A percentile compares a stretch with the other conserved stretches of the same genome.
Evolutionary conservation across 2,329 filamentous ascomycete species (phyloP).

Genomic region (Chrysosporium queenslandicum): DNA sequence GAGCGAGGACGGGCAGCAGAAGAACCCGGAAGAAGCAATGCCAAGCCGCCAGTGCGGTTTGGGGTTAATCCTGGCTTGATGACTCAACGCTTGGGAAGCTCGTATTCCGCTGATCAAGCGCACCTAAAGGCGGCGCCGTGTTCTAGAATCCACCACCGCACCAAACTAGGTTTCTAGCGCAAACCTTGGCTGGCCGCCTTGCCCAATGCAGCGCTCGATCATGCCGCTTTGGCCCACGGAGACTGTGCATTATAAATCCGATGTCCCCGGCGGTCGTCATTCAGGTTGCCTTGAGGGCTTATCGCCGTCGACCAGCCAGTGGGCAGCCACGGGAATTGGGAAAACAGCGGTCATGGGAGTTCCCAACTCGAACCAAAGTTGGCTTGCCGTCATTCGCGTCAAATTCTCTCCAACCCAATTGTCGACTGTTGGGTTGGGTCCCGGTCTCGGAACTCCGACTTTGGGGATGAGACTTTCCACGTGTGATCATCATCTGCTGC

Average conservation of each 20-base stretch:
- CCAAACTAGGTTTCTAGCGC: background rate
- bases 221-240: background rate
- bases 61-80: background rate
- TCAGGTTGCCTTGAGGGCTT: background rate
- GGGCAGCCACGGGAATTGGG: too few species aligned
- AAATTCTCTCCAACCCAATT: background rate
- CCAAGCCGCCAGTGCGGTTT: constrained; percentile 4
- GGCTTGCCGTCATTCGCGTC: too few species aligned
- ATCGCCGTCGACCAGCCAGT: background rate
- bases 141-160: background rate
- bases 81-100: constrained; percentile 1
- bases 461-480: background rate
- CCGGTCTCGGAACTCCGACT: background rate
- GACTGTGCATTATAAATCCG: background rate
- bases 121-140: background rate
- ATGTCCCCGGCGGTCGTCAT: background rate
- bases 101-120: background rate
- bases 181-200: background rate
- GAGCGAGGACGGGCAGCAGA: background rate
- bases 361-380: too few species aligned
- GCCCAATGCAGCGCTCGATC: background rate
- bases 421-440: background rate
- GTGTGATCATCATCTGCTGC: background rate
- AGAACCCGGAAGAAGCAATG: background rate
- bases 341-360: background rate